Conservation (phyloP, 140 eudicot genomes). For the Senecio squalidus region DNA sequence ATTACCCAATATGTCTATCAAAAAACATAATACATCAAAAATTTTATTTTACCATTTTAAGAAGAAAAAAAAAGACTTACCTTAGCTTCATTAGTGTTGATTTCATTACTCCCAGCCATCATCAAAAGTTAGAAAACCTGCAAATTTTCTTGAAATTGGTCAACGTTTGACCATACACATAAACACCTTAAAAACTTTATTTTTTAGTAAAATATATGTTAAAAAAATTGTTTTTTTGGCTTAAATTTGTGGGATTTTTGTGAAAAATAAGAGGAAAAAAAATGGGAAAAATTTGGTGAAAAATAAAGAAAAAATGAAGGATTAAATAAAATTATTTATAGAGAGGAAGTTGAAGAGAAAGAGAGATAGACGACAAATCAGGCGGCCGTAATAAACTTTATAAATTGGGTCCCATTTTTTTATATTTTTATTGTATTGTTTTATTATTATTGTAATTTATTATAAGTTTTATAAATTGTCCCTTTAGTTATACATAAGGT, state of each 20-base stretch:
- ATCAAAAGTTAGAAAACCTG: background rate
- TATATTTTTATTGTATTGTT: no score
- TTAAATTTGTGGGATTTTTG: no score
- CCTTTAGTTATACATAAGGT: no score
- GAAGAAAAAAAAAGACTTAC: conserved; percentile 22
- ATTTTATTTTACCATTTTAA: conserved; percentile 20
- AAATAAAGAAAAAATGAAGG: conserved; percentile 4
- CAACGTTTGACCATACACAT: conserved; percentile 16
- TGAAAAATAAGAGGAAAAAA: no score
- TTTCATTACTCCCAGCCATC: conserved; percentile 65
- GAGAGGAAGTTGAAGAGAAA: conserved; percentile 18
- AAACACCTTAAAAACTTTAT: background rate
- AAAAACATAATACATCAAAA: conserved; percentile 19
- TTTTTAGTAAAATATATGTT: no score
- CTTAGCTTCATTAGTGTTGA: conserved; percentile 82
- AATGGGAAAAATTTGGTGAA: conserved; percentile 1
- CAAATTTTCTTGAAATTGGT: conserved; percentile 2
- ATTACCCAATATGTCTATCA: conserved; percentile 27
- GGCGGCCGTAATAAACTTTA: conserved; percentile 76
- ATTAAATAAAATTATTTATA: conserved; percentile 2
- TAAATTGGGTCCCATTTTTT: conserved; percentile 33
- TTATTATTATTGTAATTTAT: no score
- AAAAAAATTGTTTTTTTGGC: no score
- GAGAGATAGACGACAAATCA: conserved; percentile 76
- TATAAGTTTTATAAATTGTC: background rate